A percentile compares a stretch with the other conserved stretches of the same genome.
Conservation (phyloP, 371 early-diverging fungal genomes). For the Amoeboradix gromovi region DNA sequence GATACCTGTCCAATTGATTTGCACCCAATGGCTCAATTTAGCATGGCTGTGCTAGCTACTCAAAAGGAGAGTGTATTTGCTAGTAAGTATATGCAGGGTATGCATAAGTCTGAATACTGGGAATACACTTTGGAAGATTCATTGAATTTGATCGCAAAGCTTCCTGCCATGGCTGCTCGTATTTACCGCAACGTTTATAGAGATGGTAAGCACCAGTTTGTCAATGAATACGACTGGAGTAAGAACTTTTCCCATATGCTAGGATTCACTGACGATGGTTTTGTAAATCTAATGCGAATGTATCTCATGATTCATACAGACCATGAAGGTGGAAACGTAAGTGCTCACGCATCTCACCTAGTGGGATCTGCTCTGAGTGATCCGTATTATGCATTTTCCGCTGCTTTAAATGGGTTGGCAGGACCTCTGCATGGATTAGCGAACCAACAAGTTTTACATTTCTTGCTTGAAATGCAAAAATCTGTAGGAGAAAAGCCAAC, state of each 20-base stretch:
- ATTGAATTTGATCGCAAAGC: slow-evolving; percentile 88
- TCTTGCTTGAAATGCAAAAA: slow-evolving; percentile 71
- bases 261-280: slow-evolving; percentile 63
- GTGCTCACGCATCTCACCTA: slow-evolving; percentile 57
- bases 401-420: slow-evolving; percentile 87
- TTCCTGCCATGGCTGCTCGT: slow-evolving; percentile 76
- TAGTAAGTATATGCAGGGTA: slow-evolving; percentile 78
- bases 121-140: slow-evolving; percentile 80
- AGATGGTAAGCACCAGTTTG: slow-evolving; percentile 67
- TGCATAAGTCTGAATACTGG: slow-evolving; percentile 86
- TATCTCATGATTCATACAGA: slow-evolving; percentile 96
- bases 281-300: slow-evolving; percentile 84
- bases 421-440: slow-evolving; percentile 97
- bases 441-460: slow-evolving; percentile 94
- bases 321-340: slow-evolving; percentile 98
- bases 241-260: slow-evolving; percentile 75
- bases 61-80: slow-evolving; percentile 83
- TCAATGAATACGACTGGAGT: slow-evolving; percentile 59
- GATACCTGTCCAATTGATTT: slow-evolving; percentile 88
- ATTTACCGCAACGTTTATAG: slow-evolving; percentile 94
- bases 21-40: slow-evolving; percentile 95
- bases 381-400: slow-evolving; percentile 87
- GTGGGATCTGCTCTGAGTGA: slow-evolving; percentile 89
- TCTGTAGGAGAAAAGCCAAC: slow-evolving; percentile 45
- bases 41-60: slow-evolving; percentile 74